Evolutionary conservation across 257 asterid species (phyloP), one percentile per base, ranked within the genome.

Genomic region (Nicotiana obtusifolia): DNA sequence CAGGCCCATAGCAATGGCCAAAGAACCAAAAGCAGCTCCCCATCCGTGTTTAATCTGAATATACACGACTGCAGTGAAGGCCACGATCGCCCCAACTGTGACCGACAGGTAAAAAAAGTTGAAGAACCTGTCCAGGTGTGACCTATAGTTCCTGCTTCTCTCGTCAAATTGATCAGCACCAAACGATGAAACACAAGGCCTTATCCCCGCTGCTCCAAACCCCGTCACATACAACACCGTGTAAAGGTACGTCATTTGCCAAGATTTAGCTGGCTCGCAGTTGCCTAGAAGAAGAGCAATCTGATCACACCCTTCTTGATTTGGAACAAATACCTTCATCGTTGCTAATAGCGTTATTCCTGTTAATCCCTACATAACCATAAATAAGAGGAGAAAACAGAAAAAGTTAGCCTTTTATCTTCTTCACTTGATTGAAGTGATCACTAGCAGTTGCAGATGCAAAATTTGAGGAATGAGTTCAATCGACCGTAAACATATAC

Each of bases 171-270:
- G 99, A 85, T 95, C 99, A 1, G 99, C 99, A 0, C 99, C 99
- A n/a, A 95, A 95, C 53, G 99, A 95, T 35, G 99, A 95, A 65
- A 95, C 99, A 54, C 99, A 95, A n/a, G 99, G 99, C 83, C 99
- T 86, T 60, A 95, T 95, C 30, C 99, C 99, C 4, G 99, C 99
- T 0, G 99, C 99, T 20, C 98, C 99, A 30, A 95, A 91, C 37
- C 95, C 99, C 4, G 99, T 92, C 64, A 92, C 57, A 65, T 95
- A 95, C 59, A 95, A 90, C 64, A 90, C 89, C 4, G 87, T 59
- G 85, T 94, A 89, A 81, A 95, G 96, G 90, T 90, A 95, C 35
- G 90, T 85, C 99, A 95, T 94, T 91, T 95, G 99, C 98, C 97
- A 94, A 49, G 94, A 81, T 62, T 90, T 91, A 3, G 99, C 97